Base-by-base conservation (phyloP, 345 rosid genomes). In the Bruguiera parviflora region DNA sequence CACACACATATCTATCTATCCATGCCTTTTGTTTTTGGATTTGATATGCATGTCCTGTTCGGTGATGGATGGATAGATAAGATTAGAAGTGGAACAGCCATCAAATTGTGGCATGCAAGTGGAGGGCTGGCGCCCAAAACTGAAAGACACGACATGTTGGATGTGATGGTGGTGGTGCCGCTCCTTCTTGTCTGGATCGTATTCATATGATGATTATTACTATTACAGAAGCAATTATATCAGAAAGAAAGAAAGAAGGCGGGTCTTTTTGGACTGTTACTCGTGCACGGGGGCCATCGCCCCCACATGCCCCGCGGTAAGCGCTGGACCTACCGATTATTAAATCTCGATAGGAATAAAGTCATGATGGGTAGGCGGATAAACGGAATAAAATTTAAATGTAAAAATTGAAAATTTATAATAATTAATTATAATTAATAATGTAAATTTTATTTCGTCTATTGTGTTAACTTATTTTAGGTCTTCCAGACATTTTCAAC, bases 211-310 rank as follows among this genome's bases (percentile, higher is more conserved):
- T 55, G 59, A 10, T 9, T 3, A 4, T 43, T 0, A 13, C 15
- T 43, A 13, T 43, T 13, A 11, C 3, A 0, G 18, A 43, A 43
- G 49, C 15, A 43, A 13, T 13, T 43, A 2, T 43, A 13, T 13
- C 49, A 15, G 49, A 43, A 11, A 55, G 20, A n/a, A 25, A n/a
- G 25, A 18, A 18, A 8, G 6, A 4, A 5, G 11, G 1, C 11
- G 22, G 58, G 24, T 11, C n/a, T 31, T 33, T 1, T 43, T 13
- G 31, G 18, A 73, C 65, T 49, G 64, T 71, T 65, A 69, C 83
- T 77, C 83, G 79, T 77, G 83, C 85, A 74, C 53, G 82, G 78
- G 77, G 47, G 52, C 46, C 28, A 1, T 2, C 28, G 1, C 27
- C 28, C 81, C 69, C 49, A 43, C 49, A 13, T 11, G 5, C 18